These are phyloP conservation scores for Ettlia oleoabundans DNA, from an alignment of 139 green algal species.

Conservation along the genomic window DNA sequence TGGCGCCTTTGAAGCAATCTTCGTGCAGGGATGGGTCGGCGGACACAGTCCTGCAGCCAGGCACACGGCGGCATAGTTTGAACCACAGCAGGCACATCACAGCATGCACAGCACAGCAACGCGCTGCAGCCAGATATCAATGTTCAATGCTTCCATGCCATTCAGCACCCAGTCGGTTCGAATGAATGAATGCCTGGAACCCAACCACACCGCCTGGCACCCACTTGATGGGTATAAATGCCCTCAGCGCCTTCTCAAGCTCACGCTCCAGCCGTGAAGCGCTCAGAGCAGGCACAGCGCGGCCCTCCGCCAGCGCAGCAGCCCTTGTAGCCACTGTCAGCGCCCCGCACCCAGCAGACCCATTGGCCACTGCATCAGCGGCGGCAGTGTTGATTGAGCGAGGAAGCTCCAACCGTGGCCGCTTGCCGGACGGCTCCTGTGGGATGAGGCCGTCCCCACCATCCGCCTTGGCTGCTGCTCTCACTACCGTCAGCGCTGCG, in stretches of 20 bases:
- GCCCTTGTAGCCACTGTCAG: not conserved
- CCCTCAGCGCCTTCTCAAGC: conserved; percentile 79
- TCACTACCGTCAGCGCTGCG: not conserved
- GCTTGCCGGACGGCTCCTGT: too few relatives aligned
- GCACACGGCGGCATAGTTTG: not conserved
- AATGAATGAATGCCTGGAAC: too few relatives aligned
- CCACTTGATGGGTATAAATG: conserved; percentile 86
- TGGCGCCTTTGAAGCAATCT: conserved; percentile 89
- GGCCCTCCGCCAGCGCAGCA: not conserved
- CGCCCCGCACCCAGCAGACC: too few relatives aligned
- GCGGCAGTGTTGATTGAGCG: not conserved
- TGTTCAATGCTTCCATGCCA: too few relatives aligned
- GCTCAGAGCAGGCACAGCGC: not conserved
- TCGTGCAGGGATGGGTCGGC: conserved; percentile 65
- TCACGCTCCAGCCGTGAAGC: conserved; percentile 56
- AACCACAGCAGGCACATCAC: not conserved
- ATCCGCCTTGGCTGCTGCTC: not conserved
- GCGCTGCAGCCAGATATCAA: too few relatives aligned
- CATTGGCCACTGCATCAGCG: not conserved
- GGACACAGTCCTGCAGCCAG: conserved; percentile 59
- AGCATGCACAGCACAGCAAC: too few relatives aligned
- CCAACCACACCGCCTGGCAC: too few relatives aligned
- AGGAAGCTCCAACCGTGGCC: not conserved
- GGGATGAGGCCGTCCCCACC: too few relatives aligned
- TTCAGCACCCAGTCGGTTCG: too few relatives aligned